Conservation (phyloP, 257 asterid genomes). For the Nicotiana noctiflora region DNA sequence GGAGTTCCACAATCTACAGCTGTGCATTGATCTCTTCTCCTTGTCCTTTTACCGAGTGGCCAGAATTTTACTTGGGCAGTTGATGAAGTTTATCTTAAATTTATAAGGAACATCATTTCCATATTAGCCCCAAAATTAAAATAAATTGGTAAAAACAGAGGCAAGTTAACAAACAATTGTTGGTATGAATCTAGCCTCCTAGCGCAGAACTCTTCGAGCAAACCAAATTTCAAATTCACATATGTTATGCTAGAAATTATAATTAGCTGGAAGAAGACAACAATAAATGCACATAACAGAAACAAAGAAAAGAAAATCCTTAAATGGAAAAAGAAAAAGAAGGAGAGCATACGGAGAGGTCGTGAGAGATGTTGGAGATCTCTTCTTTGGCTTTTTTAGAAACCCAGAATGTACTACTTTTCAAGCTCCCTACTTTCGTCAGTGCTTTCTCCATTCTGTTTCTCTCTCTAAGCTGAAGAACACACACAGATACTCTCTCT, state of each 20-base stretch:
- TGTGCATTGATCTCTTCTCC: neutral
- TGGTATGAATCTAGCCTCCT: too few species aligned
- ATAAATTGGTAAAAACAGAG: too few species aligned
- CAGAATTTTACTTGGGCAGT: neutral
- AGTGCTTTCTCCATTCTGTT: conserved; percentile 73
- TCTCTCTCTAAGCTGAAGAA: neutral
- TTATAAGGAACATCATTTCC: too few species aligned
- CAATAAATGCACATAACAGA: neutral
- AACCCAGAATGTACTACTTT: conserved; percentile 79
- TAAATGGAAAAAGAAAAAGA: neutral
- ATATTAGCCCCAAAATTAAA: too few species aligned
- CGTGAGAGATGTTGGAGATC: conserved; percentile 82
- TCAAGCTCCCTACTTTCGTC: conserved; percentile 73
- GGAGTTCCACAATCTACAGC: neutral
- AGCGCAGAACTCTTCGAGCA: too few species aligned
- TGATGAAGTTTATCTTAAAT: too few species aligned
- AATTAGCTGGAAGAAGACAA: neutral
- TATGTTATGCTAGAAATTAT: neutral
- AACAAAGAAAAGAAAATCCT: neutral
- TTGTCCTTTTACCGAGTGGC: neutral
- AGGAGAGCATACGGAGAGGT: conserved; percentile 50
- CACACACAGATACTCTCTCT: neutral
- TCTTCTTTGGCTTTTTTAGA: conserved; percentile 78
- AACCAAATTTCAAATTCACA: neutral
- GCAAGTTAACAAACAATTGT: too few species aligned